Evolutionary conservation across 1,284 basidiomycete genomes (phyloP), one percentile per base, ranked within the genome.

Genomic region (Ceratobasidium sp.): DNA sequence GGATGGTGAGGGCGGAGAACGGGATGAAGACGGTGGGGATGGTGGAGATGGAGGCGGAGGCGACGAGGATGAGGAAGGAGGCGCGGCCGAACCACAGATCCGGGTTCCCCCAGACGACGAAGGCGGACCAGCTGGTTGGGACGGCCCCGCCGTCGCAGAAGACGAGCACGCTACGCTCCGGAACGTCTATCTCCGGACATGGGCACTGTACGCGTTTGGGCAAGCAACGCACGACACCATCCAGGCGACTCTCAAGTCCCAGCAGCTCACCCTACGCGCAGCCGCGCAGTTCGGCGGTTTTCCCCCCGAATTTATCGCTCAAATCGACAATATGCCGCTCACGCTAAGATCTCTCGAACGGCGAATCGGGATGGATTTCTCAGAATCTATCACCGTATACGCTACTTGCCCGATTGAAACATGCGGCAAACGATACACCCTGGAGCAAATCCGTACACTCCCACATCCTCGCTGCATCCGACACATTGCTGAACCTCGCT

Each of bases 371-470:
- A 71, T 71, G 69, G 55, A 71, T 15, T 42, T 71, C 13, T 42
- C 33, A 10, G 23, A 71, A 10, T 23, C 51, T 6, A 26, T 58
- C 3, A 40, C 39, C 9, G 33, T 71, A 13, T 71, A 71, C 13
- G n/a, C 69, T 4, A 5, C 58, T 5, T 58, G 69, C 33, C 69
- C 55, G 18, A 10, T n/a, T 4, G n/a, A 7, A 5, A 9, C 7
- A 3, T 72, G 70, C 42, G 58, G 70, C 33, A 72, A 61, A 40
- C 44, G 70, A 3, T 72, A 72, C 44, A 72, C 70, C 6, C 2
- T 61, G 42, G 55, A 58, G 40, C 33, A 60, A 26, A 12, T 72
- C 6, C 13, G 33, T 0, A 6, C n/a, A 10, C 70, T 72, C 12
- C 33, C 39, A 3, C 23, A 72, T 33, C 70, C 70, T 12, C 70